These are phyloP conservation scores for Saccharum spontaneum DNA, from an alignment of 176 grass and related monocot species.

Conservation along the genomic window DNA sequence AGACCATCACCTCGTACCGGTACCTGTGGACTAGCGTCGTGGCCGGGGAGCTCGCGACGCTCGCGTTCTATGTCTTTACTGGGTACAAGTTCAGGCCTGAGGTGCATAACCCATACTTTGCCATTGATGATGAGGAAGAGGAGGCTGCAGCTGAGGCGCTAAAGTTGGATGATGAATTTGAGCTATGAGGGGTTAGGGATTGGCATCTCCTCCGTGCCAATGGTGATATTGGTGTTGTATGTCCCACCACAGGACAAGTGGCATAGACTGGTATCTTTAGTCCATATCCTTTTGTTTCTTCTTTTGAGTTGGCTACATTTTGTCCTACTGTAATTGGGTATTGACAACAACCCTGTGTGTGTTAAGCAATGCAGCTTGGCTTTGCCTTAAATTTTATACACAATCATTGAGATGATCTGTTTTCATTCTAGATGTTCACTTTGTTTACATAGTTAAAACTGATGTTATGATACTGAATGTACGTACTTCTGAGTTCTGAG, in stretches of 20 bases:
- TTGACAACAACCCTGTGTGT: slow-evolving; percentile 27
- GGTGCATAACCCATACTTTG: slow-evolving; percentile 87
- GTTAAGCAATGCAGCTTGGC: slow-evolving; percentile 37
- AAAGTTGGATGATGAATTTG: slow-evolving; percentile 93
- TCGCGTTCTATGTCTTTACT: slow-evolving; percentile 87
- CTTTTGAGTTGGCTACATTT: slow-evolving; percentile 43
- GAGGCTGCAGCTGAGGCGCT: slow-evolving; percentile 86
- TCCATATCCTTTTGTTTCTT: slow-evolving; percentile 43
- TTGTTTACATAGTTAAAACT: background rate
- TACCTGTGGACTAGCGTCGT: slow-evolving; percentile 86
- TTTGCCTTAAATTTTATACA: slow-evolving; percentile 31
- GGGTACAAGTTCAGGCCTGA: slow-evolving; percentile 88
- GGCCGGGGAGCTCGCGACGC: slow-evolving; percentile 80
- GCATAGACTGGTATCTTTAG: slow-evolving; percentile 51
- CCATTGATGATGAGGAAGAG: slow-evolving; percentile 77
- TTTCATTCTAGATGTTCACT: slow-evolving; percentile 34
- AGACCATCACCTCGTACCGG: slow-evolving; percentile 85
- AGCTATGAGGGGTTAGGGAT: slow-evolving; percentile 56
- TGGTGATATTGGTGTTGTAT: slow-evolving; percentile 37
- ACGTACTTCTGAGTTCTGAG: slow-evolving; percentile 1
- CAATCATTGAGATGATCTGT: slow-evolving; percentile 28
- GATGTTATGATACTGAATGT: background rate
- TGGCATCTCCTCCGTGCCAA: background rate
- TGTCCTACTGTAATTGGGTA: slow-evolving; percentile 41
- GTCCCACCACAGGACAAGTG: slow-evolving; percentile 44